Conservation (phyloP, 495 filamentous ascomycete species). For the Cladorrhinum samala region DNA sequence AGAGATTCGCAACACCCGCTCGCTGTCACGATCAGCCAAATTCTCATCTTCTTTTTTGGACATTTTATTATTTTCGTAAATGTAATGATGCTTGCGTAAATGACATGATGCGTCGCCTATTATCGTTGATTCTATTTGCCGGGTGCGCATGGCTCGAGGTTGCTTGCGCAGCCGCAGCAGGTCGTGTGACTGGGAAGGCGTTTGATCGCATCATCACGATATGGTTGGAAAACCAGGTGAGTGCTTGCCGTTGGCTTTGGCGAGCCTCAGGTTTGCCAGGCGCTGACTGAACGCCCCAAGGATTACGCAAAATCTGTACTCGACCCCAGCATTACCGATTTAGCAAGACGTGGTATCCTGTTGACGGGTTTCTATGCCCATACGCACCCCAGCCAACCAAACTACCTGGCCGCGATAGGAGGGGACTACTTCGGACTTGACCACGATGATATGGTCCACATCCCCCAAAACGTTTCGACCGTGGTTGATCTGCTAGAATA, state of each 20-base stretch:
- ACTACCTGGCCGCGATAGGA: slow-evolving; percentile 47
- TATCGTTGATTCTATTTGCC: slow-evolving; percentile 45
- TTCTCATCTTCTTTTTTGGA: too few species aligned
- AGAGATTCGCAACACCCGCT: too few species aligned
- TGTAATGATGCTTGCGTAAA: slow-evolving; percentile 7
- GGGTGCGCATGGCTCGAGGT: slow-evolving; percentile 8
- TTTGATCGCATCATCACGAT: slow-evolving; percentile 64
- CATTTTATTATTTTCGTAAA: neutral
- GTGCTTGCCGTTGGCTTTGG: too few species aligned
- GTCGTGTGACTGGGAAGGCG: slow-evolving; percentile 45
- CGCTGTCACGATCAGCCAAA: too few species aligned
- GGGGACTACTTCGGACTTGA: slow-evolving; percentile 67
- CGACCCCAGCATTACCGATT: slow-evolving; percentile 46
- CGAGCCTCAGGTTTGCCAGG: too few species aligned
- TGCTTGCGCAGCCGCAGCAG: slow-evolving; percentile 2
- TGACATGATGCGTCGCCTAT: slow-evolving; percentile 12
- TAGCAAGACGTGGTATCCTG: slow-evolving; percentile 56
- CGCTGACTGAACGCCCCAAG: slow-evolving; percentile 36
- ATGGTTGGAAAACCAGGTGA: slow-evolving; percentile 64
- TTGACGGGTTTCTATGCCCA: slow-evolving; percentile 57
- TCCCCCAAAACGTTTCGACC: slow-evolving; percentile 62
- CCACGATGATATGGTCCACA: slow-evolving; percentile 52
- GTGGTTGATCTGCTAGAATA: slow-evolving; percentile 61
- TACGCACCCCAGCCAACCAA: slow-evolving; percentile 49
- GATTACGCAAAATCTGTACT: slow-evolving; percentile 47